Conservation (phyloP, 495 filamentous ascomycete genomes). For the Parachaetomium inaequale region DNA sequence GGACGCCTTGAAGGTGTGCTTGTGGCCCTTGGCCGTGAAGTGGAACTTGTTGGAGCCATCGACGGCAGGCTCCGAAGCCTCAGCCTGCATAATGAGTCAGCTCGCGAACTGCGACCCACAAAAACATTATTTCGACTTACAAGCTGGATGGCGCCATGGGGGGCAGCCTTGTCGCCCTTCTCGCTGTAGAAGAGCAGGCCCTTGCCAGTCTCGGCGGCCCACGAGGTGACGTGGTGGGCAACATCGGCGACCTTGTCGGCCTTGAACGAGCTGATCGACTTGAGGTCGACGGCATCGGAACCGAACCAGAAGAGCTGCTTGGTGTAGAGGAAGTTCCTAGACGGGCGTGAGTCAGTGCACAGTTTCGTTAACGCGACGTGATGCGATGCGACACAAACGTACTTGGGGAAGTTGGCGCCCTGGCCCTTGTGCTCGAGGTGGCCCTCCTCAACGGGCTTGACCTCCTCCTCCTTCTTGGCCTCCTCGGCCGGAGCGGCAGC, state of each 20-base stretch:
- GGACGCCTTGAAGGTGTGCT: conserved; percentile 83
- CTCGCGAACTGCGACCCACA: neutral
- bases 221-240: conserved; percentile 75
- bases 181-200: conserved; percentile 83
- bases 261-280: conserved; percentile 70
- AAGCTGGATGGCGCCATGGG: conserved; percentile 78
- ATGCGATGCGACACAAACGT: conserved; percentile 50
- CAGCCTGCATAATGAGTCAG: conserved; percentile 55
- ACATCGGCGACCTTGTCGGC: conserved; percentile 77
- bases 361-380: neutral
- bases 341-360: conserved; percentile 21
- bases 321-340: conserved; percentile 46
- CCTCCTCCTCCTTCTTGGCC: conserved; percentile 52
- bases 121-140: conserved; percentile 46
- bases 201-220: conserved; percentile 91
- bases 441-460: conserved; percentile 69
- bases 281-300: conserved; percentile 70
- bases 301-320: conserved; percentile 84
- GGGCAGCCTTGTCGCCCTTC: conserved; percentile 81
- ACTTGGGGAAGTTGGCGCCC: conserved; percentile 79
- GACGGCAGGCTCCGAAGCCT: conserved; percentile 73
- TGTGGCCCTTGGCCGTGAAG: conserved; percentile 78
- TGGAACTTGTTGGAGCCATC: conserved; percentile 74
- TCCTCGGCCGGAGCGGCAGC: conserved; percentile 48
- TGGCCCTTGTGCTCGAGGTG: conserved; percentile 81